Conservation (phyloP, 345 rosid genomes). For the Conringia planisiliqua region DNA sequence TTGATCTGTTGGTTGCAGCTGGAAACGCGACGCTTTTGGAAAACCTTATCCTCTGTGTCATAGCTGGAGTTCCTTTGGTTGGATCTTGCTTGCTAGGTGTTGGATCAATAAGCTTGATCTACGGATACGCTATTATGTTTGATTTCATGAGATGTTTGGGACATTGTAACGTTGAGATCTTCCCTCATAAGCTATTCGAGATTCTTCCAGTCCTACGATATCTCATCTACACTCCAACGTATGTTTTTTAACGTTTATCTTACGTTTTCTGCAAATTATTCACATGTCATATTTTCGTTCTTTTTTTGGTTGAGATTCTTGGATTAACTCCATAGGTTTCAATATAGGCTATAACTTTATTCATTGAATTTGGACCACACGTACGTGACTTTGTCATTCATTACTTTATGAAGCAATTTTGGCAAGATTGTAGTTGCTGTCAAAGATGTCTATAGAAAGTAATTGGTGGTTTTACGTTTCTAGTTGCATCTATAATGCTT, state of each 20-base stretch:
- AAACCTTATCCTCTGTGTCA: constrained; percentile 43
- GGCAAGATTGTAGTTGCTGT: constrained; percentile 6
- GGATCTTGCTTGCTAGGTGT: constrained; percentile 59
- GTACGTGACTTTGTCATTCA: constrained; percentile 16
- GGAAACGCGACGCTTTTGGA: constrained; percentile 68
- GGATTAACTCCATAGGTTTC: background rate
- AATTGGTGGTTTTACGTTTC: background rate
- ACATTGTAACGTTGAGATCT: constrained; percentile 75
- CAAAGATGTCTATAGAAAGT: constrained; percentile 10
- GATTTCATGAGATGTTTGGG: constrained; percentile 84
- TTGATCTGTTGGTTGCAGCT: constrained; percentile 43
- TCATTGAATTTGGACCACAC: constrained; percentile 17
- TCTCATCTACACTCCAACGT: constrained; percentile 88
- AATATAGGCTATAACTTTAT: background rate
- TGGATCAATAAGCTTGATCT: constrained; percentile 58
- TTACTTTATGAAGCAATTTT: constrained; percentile 6
- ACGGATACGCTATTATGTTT: constrained; percentile 55
- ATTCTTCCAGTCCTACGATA: constrained; percentile 62
- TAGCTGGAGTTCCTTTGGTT: constrained; percentile 68
- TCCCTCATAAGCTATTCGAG: constrained; percentile 56
- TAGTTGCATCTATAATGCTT: background rate
- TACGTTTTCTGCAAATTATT: background rate
- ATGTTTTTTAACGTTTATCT: constrained; percentile 16
- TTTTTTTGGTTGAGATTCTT: background rate
- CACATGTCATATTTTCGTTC: background rate